Evolutionary conservation across 73 alveolate species (phyloP).

Genomic region (Tetrahymena malaccensis): DNA sequence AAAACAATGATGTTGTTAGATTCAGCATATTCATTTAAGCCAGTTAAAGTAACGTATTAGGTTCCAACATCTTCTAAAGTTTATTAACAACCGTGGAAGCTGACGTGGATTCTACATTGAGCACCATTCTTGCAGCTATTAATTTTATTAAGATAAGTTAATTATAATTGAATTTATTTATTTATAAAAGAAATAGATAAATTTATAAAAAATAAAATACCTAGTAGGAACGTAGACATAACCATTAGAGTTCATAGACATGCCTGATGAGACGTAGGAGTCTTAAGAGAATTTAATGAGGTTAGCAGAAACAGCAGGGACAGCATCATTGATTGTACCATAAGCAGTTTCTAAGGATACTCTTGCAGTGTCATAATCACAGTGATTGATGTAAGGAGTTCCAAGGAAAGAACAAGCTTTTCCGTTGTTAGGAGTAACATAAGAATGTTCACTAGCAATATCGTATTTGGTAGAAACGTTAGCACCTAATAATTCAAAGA

Average conservation of each 20-base stretch:
- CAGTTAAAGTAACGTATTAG: constrained; percentile 21
- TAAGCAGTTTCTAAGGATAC: background rate
- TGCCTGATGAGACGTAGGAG: background rate
- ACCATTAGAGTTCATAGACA: background rate
- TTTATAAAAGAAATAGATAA: background rate
- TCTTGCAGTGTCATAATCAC: constrained; percentile 12
- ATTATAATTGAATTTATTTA: no score
- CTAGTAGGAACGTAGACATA: background rate
- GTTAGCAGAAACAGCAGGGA: background rate
- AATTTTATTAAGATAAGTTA: background rate
- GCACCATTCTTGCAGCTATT: background rate
- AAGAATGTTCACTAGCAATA: constrained; percentile 17
- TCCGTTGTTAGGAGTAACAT: constrained; percentile 22
- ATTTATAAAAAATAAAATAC: background rate
- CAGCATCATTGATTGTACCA: background rate
- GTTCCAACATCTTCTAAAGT: constrained; percentile 11
- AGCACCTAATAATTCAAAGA: background rate
- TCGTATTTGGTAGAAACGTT: background rate
- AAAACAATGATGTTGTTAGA: constrained; percentile 40
- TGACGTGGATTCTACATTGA: constrained; percentile 40
- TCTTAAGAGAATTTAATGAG: background rate
- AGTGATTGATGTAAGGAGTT: constrained; percentile 23
- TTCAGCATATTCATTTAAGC: constrained; percentile 39
- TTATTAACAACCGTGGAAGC: constrained; percentile 49
- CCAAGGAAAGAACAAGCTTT: constrained; percentile 23